phyloP scores from a whole-genome alignment of 805 yeast species.

The Saccharomycopsis sp. region DNA sequence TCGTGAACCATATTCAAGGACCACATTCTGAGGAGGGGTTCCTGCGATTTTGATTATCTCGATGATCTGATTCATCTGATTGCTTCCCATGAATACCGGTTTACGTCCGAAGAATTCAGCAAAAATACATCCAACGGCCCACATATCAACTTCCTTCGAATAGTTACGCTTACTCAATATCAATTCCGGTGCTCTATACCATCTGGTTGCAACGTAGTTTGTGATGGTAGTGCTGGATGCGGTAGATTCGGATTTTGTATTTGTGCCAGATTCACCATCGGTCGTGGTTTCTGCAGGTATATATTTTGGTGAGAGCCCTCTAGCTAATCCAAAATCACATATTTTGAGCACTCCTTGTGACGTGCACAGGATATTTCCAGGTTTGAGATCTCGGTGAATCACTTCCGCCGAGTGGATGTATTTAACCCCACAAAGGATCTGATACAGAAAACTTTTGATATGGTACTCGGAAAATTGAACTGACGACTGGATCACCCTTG shows the following conservation, averaged over 20 bases:
- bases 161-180: slow-evolving; percentile 55
- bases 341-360: slow-evolving; percentile 71
- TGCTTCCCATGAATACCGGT: slow-evolving; percentile 75
- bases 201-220: slow-evolving; percentile 86
- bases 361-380: slow-evolving; percentile 79
- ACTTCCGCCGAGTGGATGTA: slow-evolving; percentile 91
- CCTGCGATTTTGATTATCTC: slow-evolving; percentile 70
- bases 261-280: slow-evolving; percentile 24
- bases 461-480: slow-evolving; percentile 82
- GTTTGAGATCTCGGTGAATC: slow-evolving; percentile 87
- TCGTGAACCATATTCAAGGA: slow-evolving; percentile 39
- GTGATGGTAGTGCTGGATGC: slow-evolving; percentile 41
- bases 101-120: slow-evolving; percentile 77
- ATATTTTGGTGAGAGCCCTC: slow-evolving; percentile 50
- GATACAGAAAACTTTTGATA: slow-evolving; percentile 68
- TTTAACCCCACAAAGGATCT: slow-evolving; percentile 77
- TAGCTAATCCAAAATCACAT: slow-evolving; percentile 90
- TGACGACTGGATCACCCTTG: slow-evolving; percentile 69
- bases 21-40: slow-evolving; percentile 48
- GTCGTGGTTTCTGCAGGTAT: slow-evolving; percentile 14
- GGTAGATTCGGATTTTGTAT: slow-evolving; percentile 24
- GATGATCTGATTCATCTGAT: slow-evolving; percentile 61
- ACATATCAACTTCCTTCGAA: slow-evolving; percentile 71
- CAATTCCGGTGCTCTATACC: slow-evolving; percentile 94
- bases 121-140: slow-evolving; percentile 91